Evolutionary conservation across 139 green algal species (phyloP).

Genomic region (Chlorella sp.): DNA sequence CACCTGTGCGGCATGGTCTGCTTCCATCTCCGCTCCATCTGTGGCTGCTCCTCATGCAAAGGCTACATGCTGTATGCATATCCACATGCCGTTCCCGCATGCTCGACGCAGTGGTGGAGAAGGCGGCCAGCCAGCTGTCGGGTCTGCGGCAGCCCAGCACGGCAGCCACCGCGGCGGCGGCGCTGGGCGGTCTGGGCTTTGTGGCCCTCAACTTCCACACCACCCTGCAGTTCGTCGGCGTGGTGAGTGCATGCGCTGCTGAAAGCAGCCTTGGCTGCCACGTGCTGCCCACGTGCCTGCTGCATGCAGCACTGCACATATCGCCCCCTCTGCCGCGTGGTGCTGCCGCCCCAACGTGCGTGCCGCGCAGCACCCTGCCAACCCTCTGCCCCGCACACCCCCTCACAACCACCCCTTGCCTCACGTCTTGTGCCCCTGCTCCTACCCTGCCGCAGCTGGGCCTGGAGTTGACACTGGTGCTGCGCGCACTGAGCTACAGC

Average conservation of each 20-base stretch:
- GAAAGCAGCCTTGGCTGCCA: not conserved
- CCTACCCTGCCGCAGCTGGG: slow-evolving; percentile 36
- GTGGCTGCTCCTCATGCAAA: too few relatives aligned
- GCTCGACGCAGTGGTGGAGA: slow-evolving; percentile 28
- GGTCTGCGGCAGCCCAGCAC: not conserved
- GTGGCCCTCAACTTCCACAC: slow-evolving; percentile 55
- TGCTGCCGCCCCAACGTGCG: too few relatives aligned
- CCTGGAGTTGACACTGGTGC: slow-evolving; percentile 45
- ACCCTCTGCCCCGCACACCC: too few relatives aligned
- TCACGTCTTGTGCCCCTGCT: too few relatives aligned
- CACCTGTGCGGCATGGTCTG: too few relatives aligned
- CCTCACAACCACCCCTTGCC: too few relatives aligned
- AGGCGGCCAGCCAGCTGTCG: slow-evolving; percentile 21
- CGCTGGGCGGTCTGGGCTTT: not conserved
- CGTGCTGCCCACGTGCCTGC: not conserved
- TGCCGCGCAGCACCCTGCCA: too few relatives aligned
- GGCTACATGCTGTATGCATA: too few relatives aligned
- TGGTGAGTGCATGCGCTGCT: slow-evolving; percentile 12
- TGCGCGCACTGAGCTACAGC: slow-evolving; percentile 36
- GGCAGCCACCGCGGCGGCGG: slow-evolving; percentile 26
- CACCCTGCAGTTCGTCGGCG: slow-evolving; percentile 56
- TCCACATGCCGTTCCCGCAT: too few relatives aligned
- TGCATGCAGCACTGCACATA: too few relatives aligned
- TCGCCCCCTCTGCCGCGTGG: too few relatives aligned
- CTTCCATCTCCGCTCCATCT: too few relatives aligned